Evolutionary conservation across 2,329 filamentous ascomycete species (phyloP).

Genomic region (Aspergillus versicolor): DNA sequence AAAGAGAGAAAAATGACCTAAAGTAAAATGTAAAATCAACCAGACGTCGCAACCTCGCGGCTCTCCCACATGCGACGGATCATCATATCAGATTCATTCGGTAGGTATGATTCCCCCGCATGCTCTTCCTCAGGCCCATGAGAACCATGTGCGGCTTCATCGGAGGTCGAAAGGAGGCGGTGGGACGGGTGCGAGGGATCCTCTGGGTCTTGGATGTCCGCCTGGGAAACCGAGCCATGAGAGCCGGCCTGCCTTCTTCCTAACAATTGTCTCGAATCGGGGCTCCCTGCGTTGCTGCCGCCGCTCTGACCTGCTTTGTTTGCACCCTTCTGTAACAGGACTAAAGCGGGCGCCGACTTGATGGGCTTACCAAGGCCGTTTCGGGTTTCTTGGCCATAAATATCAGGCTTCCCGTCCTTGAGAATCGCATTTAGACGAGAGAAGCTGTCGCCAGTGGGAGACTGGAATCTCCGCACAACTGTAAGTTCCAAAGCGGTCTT

Average conservation of each 20-base stretch:
- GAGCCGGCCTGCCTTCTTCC: conserved; percentile 22
- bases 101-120: conserved; percentile 21
- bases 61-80: conserved; percentile 46
- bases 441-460: conserved; percentile 45
- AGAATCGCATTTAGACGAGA: conserved; percentile 33
- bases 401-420: conserved; percentile 20
- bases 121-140: conserved; percentile 22
- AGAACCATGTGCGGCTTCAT: conserved; percentile 27
- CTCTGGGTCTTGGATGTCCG: conserved; percentile 34
- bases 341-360: conserved; percentile 35
- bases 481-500: conserved; percentile 43
- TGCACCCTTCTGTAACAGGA: conserved; percentile 27
- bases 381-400: conserved; percentile 11
- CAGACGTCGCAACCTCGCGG: conserved; percentile 39
- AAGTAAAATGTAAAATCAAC: conserved; percentile 20
- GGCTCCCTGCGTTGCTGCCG: conserved; percentile 23
- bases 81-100: conserved; percentile 39
- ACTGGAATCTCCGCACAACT: conserved; percentile 47
- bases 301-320: conserved; percentile 19
- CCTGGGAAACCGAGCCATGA: conserved; percentile 26
- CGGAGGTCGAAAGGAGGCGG: conserved; percentile 35
- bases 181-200: conserved; percentile 36
- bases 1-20: not conserved
- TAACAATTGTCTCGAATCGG: conserved; percentile 24
- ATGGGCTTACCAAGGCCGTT: conserved; percentile 33